These are phyloP conservation scores for Cryoendolithus antarcticus DNA, from an alignment of 2,329 filamentous ascomycete genomes.

Conservation along the genomic window DNA sequence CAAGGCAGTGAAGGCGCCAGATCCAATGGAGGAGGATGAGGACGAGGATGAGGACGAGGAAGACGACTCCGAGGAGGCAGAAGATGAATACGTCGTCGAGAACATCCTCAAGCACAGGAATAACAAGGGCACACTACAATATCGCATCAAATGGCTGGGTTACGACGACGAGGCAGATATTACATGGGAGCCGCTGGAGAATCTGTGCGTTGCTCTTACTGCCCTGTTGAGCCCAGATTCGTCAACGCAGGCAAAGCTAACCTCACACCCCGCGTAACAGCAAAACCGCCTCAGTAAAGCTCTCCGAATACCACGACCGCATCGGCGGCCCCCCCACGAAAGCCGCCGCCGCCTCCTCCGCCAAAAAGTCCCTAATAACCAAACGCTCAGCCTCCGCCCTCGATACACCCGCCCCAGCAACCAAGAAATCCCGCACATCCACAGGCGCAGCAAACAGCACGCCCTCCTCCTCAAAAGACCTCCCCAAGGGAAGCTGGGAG, in stretches of 20 bases:
- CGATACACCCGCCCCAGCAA: conserved; percentile 16
- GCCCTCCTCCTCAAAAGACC: conserved; percentile 19
- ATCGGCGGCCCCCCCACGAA: conserved; percentile 51
- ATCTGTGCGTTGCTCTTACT: conserved; percentile 39
- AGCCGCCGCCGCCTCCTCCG: conserved; percentile 29
- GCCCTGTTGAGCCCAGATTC: too few species aligned
- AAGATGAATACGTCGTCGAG: conserved; percentile 58
- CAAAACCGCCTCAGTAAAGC: conserved; percentile 36
- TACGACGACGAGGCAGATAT: conserved; percentile 57
- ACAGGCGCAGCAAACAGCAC: conserved; percentile 20
- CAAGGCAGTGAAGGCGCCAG: conserved; percentile 16
- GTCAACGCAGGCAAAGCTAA: too few species aligned
- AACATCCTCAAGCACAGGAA: conserved; percentile 56
- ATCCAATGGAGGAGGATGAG: conserved; percentile 16
- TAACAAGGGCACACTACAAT: conserved; percentile 43
- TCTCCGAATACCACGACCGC: conserved; percentile 50
- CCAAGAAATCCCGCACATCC: conserved; percentile 14
- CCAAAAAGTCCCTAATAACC: conserved; percentile 10
- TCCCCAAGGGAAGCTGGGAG: conserved; percentile 66
- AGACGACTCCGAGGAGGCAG: conserved; percentile 35
- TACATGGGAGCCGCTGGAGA: conserved; percentile 71
- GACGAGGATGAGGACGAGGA: conserved; percentile 23
- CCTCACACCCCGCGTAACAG: neutral
- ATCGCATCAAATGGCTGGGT: conserved; percentile 71
- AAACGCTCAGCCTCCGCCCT: conserved; percentile 14